Evolutionary conservation across 805 yeast genomes (phyloP).

Genomic region (Lipomyces lipofer): DNA sequence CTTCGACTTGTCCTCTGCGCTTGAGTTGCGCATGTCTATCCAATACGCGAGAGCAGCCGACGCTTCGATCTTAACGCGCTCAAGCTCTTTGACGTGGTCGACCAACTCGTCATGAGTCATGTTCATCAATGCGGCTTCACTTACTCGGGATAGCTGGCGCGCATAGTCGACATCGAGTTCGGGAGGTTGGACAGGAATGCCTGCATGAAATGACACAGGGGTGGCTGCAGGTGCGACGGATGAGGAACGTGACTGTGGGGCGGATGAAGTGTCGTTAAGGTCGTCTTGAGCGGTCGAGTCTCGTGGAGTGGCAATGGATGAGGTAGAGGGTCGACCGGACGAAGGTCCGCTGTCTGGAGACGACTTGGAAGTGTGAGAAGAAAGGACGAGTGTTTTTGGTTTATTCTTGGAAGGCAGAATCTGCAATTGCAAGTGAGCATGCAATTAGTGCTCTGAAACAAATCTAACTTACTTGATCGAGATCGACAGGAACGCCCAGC

Average conservation of each 20-base stretch:
- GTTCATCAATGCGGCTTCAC: constrained; percentile 42
- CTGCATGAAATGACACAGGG: neutral
- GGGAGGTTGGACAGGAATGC: constrained; percentile 4
- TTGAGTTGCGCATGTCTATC: constrained; percentile 51
- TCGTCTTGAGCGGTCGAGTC: too few relatives aligned
- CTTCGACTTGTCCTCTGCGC: constrained; percentile 65
- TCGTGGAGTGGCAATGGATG: too few relatives aligned
- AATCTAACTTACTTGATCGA: constrained; percentile 49
- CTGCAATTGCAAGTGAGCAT: too few relatives aligned
- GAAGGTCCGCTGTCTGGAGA: neutral
- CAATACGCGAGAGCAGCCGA: constrained; percentile 50
- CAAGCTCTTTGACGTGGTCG: constrained; percentile 42
- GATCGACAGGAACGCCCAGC: constrained; percentile 71
- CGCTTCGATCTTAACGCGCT: constrained; percentile 42
- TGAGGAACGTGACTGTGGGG: neutral
- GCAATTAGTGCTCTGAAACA: neutral
- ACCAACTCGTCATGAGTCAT: constrained; percentile 44
- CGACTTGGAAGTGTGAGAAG: constrained; percentile 2
- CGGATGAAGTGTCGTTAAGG: neutral
- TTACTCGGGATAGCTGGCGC: constrained; percentile 39
- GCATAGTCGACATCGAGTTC: constrained; percentile 30
- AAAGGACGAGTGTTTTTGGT: constrained; percentile 34
- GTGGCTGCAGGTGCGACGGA: neutral
- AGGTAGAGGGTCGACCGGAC: neutral
- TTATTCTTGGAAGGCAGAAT: constrained; percentile 39